A percentile compares a stretch with the other conserved stretches of the same genome.
These are phyloP conservation scores for Thelonectria olida DNA, from an alignment of 2,329 filamentous ascomycete species.

Conservation along the genomic window DNA sequence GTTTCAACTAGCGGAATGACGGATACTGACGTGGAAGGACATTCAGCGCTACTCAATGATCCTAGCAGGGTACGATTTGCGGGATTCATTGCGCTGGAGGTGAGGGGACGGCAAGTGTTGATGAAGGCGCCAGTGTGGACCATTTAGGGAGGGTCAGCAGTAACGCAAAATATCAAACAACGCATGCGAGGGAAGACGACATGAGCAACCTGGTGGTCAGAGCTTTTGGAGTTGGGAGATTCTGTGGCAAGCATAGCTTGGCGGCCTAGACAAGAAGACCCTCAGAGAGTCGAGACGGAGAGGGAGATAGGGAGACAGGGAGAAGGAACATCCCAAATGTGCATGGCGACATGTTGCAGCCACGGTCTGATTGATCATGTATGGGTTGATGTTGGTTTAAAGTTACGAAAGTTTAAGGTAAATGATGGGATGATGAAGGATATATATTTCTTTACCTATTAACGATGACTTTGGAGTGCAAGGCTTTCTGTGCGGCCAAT, in stretches of 20 bases:
- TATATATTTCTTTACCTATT: slow-evolving; percentile 29
- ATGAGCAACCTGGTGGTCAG: slow-evolving; percentile 7
- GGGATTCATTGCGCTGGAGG: slow-evolving; percentile 78
- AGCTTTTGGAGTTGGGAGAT: slow-evolving; percentile 17
- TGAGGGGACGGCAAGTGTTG: slow-evolving; percentile 78
- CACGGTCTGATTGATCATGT: slow-evolving; percentile 6
- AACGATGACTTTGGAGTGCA: slow-evolving; percentile 12
- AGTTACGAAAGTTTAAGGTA: slow-evolving; percentile 20
- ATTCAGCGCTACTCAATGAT: slow-evolving; percentile 55
- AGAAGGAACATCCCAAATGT: slow-evolving; percentile 2
- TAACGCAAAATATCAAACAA: background rate
- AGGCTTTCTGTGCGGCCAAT: background rate
- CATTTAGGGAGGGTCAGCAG: slow-evolving; percentile 40
- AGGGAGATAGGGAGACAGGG: background rate
- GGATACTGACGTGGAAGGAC: slow-evolving; percentile 52
- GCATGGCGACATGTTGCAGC: slow-evolving; percentile 23
- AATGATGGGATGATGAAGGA: slow-evolving; percentile 30
- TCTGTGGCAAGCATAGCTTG: slow-evolving; percentile 1
- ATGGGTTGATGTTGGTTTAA: slow-evolving; percentile 19
- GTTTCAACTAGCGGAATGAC: slow-evolving; percentile 39
- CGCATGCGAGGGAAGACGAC: background rate
- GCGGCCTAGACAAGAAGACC: slow-evolving; percentile 5
- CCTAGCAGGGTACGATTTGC: slow-evolving; percentile 74
- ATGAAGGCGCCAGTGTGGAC: slow-evolving; percentile 80
- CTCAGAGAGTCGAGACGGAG: background rate